Percentiles rank a stretch among this genome's conserved stretches.
Conservation (phyloP, 257 asterid species). For the Solanum virginianum region DNA sequence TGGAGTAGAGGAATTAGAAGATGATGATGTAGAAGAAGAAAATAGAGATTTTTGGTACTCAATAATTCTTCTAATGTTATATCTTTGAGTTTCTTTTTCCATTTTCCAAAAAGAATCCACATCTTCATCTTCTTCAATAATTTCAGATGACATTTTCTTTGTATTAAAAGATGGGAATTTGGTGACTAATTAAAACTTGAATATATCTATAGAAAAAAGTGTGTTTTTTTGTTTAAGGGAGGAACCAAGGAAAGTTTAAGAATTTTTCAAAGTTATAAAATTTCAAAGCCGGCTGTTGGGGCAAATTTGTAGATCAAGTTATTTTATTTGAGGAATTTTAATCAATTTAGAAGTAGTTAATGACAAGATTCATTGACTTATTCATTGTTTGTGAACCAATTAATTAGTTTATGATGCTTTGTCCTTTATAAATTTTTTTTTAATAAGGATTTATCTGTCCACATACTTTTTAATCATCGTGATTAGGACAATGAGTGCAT, state of each 20-base stretch:
- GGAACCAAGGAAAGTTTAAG: not conserved
- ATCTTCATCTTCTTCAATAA: constrained; percentile 27
- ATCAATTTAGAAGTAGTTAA: not conserved
- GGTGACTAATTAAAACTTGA: not conserved
- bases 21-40: constrained; percentile 22
- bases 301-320: not conserved
- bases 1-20: constrained; percentile 17
- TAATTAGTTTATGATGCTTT: not conserved
- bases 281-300: not conserved
- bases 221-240: not conserved
- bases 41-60: constrained; percentile 46
- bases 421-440: not conserved
- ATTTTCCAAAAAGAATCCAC: not conserved
- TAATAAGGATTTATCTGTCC: not conserved
- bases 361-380: not conserved
- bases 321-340: not conserved
- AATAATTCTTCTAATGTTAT: constrained; percentile 33
- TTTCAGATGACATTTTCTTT: constrained; percentile 41
- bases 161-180: not conserved
- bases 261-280: not conserved
- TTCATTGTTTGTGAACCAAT: not conserved
- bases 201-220: not conserved
- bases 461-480: not conserved
- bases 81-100: constrained; percentile 27
- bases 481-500: not conserved